Evolutionary conservation across 2,329 filamentous ascomycete species (phyloP).

Genomic region (Ceratocystis harringtonii): DNA sequence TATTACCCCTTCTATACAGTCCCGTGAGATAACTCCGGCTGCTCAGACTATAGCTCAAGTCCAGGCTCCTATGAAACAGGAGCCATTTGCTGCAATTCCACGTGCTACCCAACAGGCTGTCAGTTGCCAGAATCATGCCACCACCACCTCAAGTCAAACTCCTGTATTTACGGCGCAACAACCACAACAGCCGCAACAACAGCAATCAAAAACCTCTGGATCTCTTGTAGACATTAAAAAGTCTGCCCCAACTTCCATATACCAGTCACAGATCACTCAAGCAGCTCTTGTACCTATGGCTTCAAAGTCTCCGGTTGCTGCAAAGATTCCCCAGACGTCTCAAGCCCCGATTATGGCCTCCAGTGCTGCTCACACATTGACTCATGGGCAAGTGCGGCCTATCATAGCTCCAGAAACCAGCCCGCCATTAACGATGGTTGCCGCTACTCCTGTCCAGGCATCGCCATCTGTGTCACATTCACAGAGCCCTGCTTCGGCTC

Average conservation of each 20-base stretch:
- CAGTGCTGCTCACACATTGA: background rate
- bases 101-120: background rate
- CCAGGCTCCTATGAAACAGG: background rate
- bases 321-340: background rate
- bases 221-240: background rate
- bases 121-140: background rate
- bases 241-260: background rate
- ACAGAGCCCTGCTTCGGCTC: background rate
- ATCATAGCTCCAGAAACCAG: background rate
- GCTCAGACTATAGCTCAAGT: background rate
- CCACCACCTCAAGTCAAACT: background rate
- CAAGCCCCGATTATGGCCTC: background rate
- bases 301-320: background rate
- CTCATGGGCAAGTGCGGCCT: background rate
- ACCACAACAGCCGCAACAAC: background rate
- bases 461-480: background rate
- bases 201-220: background rate
- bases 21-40: background rate
- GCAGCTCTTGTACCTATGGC: background rate
- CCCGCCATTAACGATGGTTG: background rate
- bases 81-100: background rate
- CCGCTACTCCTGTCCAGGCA: background rate
- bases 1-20: background rate
- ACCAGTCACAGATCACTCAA: background rate
- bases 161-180: background rate